phyloP scores from a whole-genome alignment of 352 stramenopile genomes.

The Phytophthora tentaculata region DNA sequence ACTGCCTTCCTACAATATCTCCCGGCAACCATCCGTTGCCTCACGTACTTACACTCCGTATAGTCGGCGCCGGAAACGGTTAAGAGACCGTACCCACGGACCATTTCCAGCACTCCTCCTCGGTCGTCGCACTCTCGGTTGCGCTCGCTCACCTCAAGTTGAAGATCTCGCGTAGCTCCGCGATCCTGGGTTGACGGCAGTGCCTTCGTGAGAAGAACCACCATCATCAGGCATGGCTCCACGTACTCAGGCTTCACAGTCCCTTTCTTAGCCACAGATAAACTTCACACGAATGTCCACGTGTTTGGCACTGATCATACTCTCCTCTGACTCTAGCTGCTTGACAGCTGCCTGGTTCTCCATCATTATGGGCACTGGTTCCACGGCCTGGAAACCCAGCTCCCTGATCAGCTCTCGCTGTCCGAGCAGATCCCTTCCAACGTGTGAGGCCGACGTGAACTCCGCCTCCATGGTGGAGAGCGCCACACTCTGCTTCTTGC shows the following conservation, averaged over 20 bases:
- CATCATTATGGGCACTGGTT: slow-evolving; percentile 4
- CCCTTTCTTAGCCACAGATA: background rate
- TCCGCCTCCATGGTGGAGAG: no score
- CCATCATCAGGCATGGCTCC: background rate
- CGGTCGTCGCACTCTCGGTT: no score
- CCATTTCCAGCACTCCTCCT: no score
- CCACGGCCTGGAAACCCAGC: background rate
- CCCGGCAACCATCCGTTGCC: no score
- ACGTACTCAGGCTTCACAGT: background rate
- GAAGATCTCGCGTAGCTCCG: background rate
- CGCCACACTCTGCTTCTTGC: slow-evolving; percentile 6
- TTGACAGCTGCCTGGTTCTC: background rate
- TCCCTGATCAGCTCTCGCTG: background rate
- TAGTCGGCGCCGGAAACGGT: no score
- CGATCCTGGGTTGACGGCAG: background rate
- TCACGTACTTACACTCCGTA: no score
- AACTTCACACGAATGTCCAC: background rate
- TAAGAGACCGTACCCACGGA: no score
- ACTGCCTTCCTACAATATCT: no score
- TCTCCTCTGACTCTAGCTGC: background rate
- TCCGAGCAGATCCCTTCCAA: background rate
- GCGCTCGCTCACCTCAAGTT: background rate
- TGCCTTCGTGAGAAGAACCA: background rate
- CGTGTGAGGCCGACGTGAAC: slow-evolving; percentile 9
- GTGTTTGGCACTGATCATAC: background rate